Evolutionary conservation across 345 rosid species (phyloP), one percentile per base, ranked within the genome.

Genomic region (Rubroshorea leprosula): DNA sequence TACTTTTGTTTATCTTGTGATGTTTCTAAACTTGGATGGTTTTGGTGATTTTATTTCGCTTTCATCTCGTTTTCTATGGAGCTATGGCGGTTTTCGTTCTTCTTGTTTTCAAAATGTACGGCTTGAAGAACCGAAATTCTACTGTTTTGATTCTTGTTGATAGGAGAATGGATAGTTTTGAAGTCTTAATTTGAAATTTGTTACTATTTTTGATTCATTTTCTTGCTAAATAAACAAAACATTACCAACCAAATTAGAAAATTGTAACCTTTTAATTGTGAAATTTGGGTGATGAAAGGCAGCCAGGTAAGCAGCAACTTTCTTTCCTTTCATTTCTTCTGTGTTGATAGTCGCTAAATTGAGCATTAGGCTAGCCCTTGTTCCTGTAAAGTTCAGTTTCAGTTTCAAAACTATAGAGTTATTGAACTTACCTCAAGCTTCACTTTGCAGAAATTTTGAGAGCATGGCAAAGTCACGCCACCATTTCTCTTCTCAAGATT

Each of bases 381-480:
- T n/a, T n/a, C n/a, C n/a, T n/a, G n/a, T n/a, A n/a, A n/a, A n/a
- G n/a, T n/a, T n/a, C n/a, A n/a, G n/a, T n/a, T n/a, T n/a, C n/a
- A 46, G 17, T 47, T 47, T 18, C 12, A 47, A 13, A 35, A 3
- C 43, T 48, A 29, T 29, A 39, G 22, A 59, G 19, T 13, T 41
- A 15, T n/a, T 59, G 46, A 41, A 13, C 39, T 51, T 23, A 38
- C 35, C 35, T 41, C 31, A 23, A 44, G 15, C 35, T 21, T 46
- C 49, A 14, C 11, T 47, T 31, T 51, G 52, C 68, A 64, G 74
- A 51, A 18, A 18, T 52, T 67, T 44, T 45, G 31, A 55, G 54
- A 56, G 64, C 57, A 88, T 86, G 98, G 87, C 90, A 18, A 86
- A 78, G 60, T 72, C 78, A 0, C 72, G 82, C 69, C 96, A 83